A percentile compares a stretch with the other conserved stretches of the same genome.
phyloP scores from a whole-genome alignment of 2,329 filamentous ascomycete species.

The Colletotrichum sp. region DNA sequence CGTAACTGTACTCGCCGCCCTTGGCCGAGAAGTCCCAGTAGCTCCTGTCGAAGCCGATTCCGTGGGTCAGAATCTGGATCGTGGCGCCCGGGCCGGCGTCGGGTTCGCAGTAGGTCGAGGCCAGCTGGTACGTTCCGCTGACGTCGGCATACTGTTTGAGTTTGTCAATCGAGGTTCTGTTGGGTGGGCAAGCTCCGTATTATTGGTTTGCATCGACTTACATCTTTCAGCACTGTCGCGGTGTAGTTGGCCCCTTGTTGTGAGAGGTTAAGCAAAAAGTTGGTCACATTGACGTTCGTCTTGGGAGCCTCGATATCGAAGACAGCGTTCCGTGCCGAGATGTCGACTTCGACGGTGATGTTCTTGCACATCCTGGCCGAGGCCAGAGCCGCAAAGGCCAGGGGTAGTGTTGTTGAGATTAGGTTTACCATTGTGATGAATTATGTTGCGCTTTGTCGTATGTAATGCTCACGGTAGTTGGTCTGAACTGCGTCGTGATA shows the following conservation, averaged over 20 bases:
- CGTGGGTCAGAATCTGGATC: conserved; percentile 46
- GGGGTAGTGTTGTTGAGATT: conserved; percentile 11
- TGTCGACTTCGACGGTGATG: conserved; percentile 59
- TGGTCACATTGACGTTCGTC: conserved; percentile 61
- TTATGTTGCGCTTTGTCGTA: not conserved
- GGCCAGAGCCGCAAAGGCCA: conserved; percentile 29
- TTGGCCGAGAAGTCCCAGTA: conserved; percentile 68
- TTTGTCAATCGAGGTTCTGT: not conserved
- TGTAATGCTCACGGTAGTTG: not conserved
- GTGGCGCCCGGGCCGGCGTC: conserved; percentile 41
- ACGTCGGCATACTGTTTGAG: conserved; percentile 49
- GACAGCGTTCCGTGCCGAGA: conserved; percentile 57
- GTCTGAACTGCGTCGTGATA: not conserved
- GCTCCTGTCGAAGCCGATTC: conserved; percentile 44
- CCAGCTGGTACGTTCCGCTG: conserved; percentile 60
- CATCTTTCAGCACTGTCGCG: conserved; percentile 45
- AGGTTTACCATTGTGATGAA: conserved; percentile 26
- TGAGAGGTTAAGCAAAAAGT: conserved; percentile 56
- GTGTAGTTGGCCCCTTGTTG: conserved; percentile 56
- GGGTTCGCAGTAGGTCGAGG: conserved; percentile 66
- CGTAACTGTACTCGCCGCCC: conserved; percentile 67
- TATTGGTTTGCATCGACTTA: conserved; percentile 28
- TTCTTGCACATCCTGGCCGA: conserved; percentile 47
- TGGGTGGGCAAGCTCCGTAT: no score
- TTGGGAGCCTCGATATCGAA: conserved; percentile 54